Evolutionary conservation across 768 basidiomycete genomes (phyloP).

Genomic region (Solioccasus polychromus): DNA sequence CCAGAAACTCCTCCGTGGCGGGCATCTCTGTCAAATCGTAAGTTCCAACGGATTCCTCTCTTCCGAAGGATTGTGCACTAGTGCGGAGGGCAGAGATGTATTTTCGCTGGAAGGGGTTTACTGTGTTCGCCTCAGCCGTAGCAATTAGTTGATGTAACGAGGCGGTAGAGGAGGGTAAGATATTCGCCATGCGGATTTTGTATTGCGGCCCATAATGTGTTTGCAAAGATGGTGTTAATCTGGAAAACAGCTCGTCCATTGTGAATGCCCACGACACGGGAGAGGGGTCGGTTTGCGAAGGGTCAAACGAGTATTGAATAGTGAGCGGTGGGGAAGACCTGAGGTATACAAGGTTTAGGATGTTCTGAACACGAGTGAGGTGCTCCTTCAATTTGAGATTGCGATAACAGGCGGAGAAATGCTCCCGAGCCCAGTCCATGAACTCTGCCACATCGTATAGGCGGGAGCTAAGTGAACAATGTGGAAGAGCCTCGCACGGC

Average conservation of each 20-base stretch:
- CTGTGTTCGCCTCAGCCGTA: neutral
- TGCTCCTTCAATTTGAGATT: conserved; percentile 17
- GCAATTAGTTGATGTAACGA: conserved; percentile 8
- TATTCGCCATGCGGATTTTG: neutral
- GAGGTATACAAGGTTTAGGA: neutral
- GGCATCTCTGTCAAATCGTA: neutral
- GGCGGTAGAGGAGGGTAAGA: neutral
- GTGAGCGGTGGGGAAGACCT: neutral
- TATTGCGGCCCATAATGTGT: neutral
- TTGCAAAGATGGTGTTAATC: conserved; percentile 2
- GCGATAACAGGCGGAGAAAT: conserved; percentile 19
- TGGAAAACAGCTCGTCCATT: conserved; percentile 2
- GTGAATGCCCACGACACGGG: neutral
- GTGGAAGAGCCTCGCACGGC: conserved; percentile 20
- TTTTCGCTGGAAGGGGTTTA: conserved; percentile 4
- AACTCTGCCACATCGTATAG: conserved; percentile 8
- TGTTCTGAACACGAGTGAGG: conserved; percentile 7
- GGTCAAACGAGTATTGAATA: conserved; percentile 8
- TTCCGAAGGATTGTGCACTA: too few relatives aligned
- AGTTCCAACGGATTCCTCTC: neutral
- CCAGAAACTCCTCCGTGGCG: neutral
- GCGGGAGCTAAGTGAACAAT: neutral
- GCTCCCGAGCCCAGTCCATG: neutral
- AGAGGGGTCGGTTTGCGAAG: neutral
- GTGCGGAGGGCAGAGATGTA: conserved; percentile 18